phyloP scores from a whole-genome alignment of 805 yeast species.

The Starmerella apicola region DNA sequence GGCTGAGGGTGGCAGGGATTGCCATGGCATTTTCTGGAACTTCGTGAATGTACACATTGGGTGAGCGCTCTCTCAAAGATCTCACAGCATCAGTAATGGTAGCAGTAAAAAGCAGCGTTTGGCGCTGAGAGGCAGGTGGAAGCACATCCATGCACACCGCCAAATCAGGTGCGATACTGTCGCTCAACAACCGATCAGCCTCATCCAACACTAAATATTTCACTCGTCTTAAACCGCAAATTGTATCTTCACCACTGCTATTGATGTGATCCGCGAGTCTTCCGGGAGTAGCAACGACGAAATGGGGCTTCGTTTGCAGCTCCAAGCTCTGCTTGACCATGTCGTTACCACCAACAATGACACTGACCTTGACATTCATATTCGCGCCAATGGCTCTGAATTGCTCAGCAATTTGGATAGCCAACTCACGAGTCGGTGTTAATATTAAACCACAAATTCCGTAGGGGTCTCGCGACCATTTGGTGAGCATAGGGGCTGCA shows the following conservation, averaged over 20 bases:
- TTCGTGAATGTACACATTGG: slow-evolving; percentile 57
- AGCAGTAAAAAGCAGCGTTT: slow-evolving; percentile 86
- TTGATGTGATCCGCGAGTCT: slow-evolving; percentile 84
- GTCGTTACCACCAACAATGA: slow-evolving; percentile 91
- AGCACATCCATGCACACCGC: slow-evolving; percentile 56
- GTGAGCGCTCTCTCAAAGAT: slow-evolving; percentile 49
- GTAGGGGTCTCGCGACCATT: slow-evolving; percentile 90
- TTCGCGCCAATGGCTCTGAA: slow-evolving; percentile 82
- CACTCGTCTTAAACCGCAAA: slow-evolving; percentile 63
- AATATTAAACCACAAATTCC: slow-evolving; percentile 82
- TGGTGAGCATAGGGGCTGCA: slow-evolving; percentile 91
- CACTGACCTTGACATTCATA: slow-evolving; percentile 70
- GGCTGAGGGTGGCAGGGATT: slow-evolving; percentile 58
- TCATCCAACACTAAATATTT: slow-evolving; percentile 84
- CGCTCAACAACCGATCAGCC: slow-evolving; percentile 82
- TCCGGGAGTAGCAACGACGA: slow-evolving; percentile 95
- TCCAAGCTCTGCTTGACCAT: slow-evolving; percentile 78
- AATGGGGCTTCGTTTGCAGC: slow-evolving; percentile 76
- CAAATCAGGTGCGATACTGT: slow-evolving; percentile 71
- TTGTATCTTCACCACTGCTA: slow-evolving; percentile 79
- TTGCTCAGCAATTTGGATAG: slow-evolving; percentile 94
- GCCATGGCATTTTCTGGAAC: slow-evolving; percentile 65
- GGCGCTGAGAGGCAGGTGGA: slow-evolving; percentile 63
- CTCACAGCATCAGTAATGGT: slow-evolving; percentile 90
- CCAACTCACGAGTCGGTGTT: slow-evolving; percentile 85